These are phyloP conservation scores for Talaromyces ruber DNA, from an alignment of 495 filamentous ascomycete genomes.

Conservation along the genomic window DNA sequence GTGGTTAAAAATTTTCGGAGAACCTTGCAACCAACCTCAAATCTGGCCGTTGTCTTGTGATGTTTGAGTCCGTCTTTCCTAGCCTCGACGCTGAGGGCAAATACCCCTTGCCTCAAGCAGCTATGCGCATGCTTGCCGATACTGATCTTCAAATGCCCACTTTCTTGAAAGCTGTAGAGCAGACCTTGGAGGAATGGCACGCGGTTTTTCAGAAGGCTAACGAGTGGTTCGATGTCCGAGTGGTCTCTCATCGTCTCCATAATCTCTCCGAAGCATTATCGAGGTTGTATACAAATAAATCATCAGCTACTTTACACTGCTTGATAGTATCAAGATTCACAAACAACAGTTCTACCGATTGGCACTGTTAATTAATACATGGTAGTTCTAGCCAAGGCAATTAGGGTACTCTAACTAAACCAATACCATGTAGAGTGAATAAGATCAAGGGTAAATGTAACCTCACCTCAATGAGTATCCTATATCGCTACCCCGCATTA, in stretches of 20 bases:
- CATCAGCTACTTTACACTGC: too few species aligned
- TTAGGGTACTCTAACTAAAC: background rate
- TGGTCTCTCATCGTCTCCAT: background rate
- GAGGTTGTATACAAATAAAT: background rate
- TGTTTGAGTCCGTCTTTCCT: background rate
- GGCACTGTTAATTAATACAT: background rate
- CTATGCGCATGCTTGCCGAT: background rate
- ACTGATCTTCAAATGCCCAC: background rate
- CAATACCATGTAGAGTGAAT: background rate
- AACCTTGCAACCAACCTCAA: background rate
- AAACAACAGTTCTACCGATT: background rate
- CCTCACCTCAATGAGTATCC: background rate
- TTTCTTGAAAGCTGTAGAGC: background rate
- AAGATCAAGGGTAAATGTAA: background rate
- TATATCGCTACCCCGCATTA: background rate
- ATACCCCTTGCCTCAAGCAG: background rate
- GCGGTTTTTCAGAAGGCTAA: background rate
- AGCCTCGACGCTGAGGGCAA: background rate
- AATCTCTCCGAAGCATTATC: background rate
- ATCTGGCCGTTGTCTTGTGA: background rate
- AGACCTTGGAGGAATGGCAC: background rate
- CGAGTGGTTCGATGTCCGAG: background rate
- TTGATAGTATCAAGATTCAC: too few species aligned
- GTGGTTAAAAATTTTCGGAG: background rate
- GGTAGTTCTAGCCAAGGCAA: background rate